A percentile compares a stretch with the other conserved stretches of the same genome.
phyloP scores from a whole-genome alignment of 768 basidiomycete species.

The Lentinula sp. region DNA sequence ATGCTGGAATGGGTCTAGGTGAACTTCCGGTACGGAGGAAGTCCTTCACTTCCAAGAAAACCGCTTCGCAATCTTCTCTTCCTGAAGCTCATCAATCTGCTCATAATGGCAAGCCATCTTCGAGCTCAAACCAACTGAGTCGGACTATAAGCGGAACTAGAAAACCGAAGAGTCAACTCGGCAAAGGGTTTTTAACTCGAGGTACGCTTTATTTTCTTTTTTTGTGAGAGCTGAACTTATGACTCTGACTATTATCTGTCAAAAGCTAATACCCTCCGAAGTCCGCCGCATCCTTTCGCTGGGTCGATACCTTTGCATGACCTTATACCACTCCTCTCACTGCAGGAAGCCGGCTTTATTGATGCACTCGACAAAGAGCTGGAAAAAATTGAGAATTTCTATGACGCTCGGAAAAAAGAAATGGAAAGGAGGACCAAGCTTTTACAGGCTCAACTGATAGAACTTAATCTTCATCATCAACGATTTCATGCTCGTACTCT shows the following conservation, averaged over 20 bases:
- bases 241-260: neutral
- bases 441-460: slow-evolving; percentile 65
- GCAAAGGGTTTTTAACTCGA: slow-evolving; percentile 1
- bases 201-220: neutral
- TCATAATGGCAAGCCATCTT: neutral
- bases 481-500: slow-evolving; percentile 45
- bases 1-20: slow-evolving; percentile 2
- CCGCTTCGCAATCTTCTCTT: neutral
- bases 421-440: slow-evolving; percentile 40
- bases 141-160: neutral
- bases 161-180: neutral
- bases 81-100: neutral
- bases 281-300: slow-evolving; percentile 19
- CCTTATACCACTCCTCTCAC: slow-evolving; percentile 49
- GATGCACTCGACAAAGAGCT: slow-evolving; percentile 71
- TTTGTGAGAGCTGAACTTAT: neutral
- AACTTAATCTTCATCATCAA: slow-evolving; percentile 65
- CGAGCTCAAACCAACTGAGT: neutral
- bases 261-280: slow-evolving; percentile 1
- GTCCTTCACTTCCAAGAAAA: neutral
- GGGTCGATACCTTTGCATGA: slow-evolving; percentile 32
- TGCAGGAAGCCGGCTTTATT: slow-evolving; percentile 68
- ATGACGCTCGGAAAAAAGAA: slow-evolving; percentile 60
- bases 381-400: slow-evolving; percentile 84
- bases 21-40: neutral